Conservation (phyloP, 164 flowering plant genomes). For the Berberis thunbergii region DNA sequence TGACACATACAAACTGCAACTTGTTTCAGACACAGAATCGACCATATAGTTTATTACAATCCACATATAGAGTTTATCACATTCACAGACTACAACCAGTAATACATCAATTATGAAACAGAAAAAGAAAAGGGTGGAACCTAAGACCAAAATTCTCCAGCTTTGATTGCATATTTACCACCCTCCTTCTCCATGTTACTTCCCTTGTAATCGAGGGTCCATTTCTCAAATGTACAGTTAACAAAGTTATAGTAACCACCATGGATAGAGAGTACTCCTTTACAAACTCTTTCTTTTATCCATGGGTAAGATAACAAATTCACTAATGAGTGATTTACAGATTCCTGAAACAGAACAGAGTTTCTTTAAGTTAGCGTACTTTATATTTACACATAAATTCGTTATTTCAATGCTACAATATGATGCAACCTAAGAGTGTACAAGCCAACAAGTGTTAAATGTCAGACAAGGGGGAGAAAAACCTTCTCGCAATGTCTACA, state of each 20-base stretch:
- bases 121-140: not conserved
- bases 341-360: constrained; percentile 48
- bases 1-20: no score
- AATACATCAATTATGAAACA: not conserved
- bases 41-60: no score
- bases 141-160: constrained; percentile 56
- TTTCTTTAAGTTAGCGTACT: not conserved
- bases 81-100: no score
- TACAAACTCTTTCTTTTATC: constrained; percentile 65
- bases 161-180: constrained; percentile 23
- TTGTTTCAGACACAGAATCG: no score
- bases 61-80: no score
- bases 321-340: constrained; percentile 55
- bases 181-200: constrained; percentile 15
- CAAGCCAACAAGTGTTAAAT: not conserved
- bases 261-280: constrained; percentile 54
- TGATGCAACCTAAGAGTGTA: not conserved
- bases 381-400: not conserved
- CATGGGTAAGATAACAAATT: constrained; percentile 82
- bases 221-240: constrained; percentile 88
- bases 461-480: not conserved
- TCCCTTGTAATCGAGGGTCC: constrained; percentile 66
- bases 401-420: not conserved
- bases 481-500: constrained; percentile 95
- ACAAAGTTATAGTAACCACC: constrained; percentile 92